phyloP scores from a whole-genome alignment of 1,284 basidiomycete species.

The Marasmius tenuissimus region DNA sequence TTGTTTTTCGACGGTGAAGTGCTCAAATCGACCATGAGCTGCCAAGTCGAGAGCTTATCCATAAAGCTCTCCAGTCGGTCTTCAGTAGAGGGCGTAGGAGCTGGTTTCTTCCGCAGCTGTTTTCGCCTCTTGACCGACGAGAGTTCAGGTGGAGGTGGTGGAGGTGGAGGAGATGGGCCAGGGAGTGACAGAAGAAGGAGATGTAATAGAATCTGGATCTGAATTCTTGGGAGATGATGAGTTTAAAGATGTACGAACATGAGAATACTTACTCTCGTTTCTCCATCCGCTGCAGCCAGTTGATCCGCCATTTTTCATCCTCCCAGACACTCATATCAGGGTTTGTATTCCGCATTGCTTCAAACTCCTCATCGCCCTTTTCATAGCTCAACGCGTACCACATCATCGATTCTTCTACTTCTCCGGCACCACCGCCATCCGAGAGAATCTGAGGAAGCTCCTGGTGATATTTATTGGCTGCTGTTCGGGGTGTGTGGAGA shows the following conservation, averaged over 20 bases:
- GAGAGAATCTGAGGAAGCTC: constrained; percentile 59
- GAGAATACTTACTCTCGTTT: constrained; percentile 60
- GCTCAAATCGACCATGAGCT: constrained; percentile 50
- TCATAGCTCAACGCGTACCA: constrained; percentile 67
- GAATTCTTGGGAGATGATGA: constrained; percentile 44
- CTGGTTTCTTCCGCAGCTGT: constrained; percentile 21
- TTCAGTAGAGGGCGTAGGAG: constrained; percentile 31
- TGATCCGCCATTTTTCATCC: constrained; percentile 51
- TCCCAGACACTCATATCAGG: constrained; percentile 35
- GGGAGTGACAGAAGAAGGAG: constrained; percentile 64
- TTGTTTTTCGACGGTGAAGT: constrained; percentile 17
- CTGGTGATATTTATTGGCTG: constrained; percentile 60
- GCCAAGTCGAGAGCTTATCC: constrained; percentile 77
- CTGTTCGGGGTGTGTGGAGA: constrained; percentile 55
- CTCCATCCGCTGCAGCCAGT: constrained; percentile 66
- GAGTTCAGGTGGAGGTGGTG: constrained; percentile 22
- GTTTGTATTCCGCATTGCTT: constrained; percentile 25
- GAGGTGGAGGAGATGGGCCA: constrained; percentile 32
- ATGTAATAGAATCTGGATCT: constrained; percentile 71
- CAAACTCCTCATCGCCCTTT: constrained; percentile 36
- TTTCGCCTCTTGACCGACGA: constrained; percentile 38
- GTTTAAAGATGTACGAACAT: constrained; percentile 3
- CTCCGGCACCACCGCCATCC: constrained; percentile 56
- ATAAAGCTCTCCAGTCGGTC: constrained; percentile 68
- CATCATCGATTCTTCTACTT: constrained; percentile 70